A percentile compares a stretch with the other conserved stretches of the same genome.
Evolutionary conservation across 352 stramenopile species (phyloP).

Genomic region (Phytophthora meadii): DNA sequence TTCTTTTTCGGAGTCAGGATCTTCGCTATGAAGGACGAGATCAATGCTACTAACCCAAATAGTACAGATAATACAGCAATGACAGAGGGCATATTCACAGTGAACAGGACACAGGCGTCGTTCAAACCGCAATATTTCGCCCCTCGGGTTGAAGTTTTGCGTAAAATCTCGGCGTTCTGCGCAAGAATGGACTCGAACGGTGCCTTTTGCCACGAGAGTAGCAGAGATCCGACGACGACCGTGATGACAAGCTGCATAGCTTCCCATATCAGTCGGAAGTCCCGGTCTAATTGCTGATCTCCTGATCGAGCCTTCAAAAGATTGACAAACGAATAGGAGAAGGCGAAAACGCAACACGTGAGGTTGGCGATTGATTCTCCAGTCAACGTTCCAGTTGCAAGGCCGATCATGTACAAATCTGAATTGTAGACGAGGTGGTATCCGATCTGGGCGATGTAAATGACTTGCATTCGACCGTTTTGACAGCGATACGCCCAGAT

Average conservation of each 20-base stretch:
- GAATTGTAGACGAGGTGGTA: slow-evolving; percentile 34
- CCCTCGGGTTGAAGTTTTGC: slow-evolving; percentile 19
- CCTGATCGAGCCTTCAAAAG: slow-evolving; percentile 23
- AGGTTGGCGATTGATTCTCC: slow-evolving; percentile 25
- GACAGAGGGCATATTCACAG: slow-evolving; percentile 15
- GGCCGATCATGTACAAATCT: slow-evolving; percentile 26
- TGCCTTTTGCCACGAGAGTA: slow-evolving; percentile 7
- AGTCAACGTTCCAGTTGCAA: slow-evolving; percentile 32
- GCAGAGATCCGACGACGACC: neutral
- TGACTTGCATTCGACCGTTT: slow-evolving; percentile 29
- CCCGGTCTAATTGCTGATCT: slow-evolving; percentile 26
- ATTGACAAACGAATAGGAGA: slow-evolving; percentile 27
- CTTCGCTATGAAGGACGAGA: slow-evolving; percentile 4
- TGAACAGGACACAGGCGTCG: slow-evolving; percentile 34
- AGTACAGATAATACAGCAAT: slow-evolving; percentile 5
- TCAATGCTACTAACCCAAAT: slow-evolving; percentile 6
- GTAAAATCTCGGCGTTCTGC: slow-evolving; percentile 24
- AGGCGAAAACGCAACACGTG: slow-evolving; percentile 30
- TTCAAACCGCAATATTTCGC: slow-evolving; percentile 26
- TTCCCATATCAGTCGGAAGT: slow-evolving; percentile 31
- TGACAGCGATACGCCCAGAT: slow-evolving; percentile 41
- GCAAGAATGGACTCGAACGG: slow-evolving; percentile 19
- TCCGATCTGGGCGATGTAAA: slow-evolving; percentile 26
- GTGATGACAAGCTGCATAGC: slow-evolving; percentile 21
- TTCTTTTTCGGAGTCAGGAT: neutral